These are phyloP conservation scores for Penicillium paxilli DNA, from an alignment of 495 filamentous ascomycete species.

Conservation along the genomic window DNA sequence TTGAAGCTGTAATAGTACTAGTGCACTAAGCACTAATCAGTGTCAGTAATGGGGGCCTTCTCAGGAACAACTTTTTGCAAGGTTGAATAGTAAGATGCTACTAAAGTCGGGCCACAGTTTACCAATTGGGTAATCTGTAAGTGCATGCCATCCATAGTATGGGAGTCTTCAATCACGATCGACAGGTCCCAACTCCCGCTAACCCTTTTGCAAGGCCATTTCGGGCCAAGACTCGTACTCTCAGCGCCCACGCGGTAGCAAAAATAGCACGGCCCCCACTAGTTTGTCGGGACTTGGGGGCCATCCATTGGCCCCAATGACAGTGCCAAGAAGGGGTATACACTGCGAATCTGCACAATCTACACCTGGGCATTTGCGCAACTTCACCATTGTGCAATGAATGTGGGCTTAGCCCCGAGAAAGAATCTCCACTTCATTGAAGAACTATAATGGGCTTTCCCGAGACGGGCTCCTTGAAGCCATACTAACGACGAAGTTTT, in stretches of 20 bases:
- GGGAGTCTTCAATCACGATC: too few species aligned
- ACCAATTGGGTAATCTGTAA: too few species aligned
- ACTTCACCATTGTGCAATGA: not conserved
- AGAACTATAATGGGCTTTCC: not conserved
- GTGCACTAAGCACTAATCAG: too few species aligned
- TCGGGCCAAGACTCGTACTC: not conserved
- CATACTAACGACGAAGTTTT: not conserved
- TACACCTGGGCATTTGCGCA: not conserved
- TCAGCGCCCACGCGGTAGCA: not conserved
- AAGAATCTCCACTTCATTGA: too few species aligned
- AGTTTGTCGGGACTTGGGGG: not conserved
- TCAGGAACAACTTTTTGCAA: too few species aligned
- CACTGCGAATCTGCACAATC: not conserved
- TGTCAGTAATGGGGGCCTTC: too few species aligned
- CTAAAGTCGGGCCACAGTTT: too few species aligned
- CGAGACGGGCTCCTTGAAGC: not conserved
- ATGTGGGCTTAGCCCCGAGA: not conserved
- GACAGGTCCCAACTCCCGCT: too few species aligned
- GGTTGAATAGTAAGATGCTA: too few species aligned
- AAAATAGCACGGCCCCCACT: not conserved
- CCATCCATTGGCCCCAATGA: not conserved
- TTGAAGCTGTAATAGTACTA: too few species aligned
- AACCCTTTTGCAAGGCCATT: too few species aligned
- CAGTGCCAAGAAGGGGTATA: not conserved
- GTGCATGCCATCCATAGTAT: too few species aligned